Conservation (phyloP, 768 basidiomycete genomes). For the Suillus fuscotomentosus region DNA sequence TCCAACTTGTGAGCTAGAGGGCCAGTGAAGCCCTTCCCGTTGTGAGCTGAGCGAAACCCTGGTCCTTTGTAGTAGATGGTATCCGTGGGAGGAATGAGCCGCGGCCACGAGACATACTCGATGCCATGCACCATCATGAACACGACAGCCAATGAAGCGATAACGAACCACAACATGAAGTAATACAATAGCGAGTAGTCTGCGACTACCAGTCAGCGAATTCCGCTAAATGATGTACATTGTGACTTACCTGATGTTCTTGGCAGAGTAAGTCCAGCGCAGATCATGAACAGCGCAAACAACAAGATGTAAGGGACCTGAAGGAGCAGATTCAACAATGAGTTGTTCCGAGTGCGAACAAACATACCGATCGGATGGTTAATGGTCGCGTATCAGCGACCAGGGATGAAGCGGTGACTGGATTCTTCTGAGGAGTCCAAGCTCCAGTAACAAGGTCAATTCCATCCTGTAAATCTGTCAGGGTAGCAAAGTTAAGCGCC, state of each 20-base stretch:
- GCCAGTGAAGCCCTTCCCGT: constrained; percentile 70
- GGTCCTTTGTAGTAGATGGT: constrained; percentile 87
- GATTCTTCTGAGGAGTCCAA: constrained; percentile 83
- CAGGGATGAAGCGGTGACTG: constrained; percentile 66
- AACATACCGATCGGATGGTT: constrained; percentile 69
- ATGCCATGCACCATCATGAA: constrained; percentile 88
- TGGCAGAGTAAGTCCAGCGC: constrained; percentile 82
- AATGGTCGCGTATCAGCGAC: constrained; percentile 81
- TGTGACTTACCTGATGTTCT: constrained; percentile 73
- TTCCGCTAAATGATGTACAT: neutral
- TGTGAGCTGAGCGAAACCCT: constrained; percentile 73
- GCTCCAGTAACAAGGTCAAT: constrained; percentile 92
- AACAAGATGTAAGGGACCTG: constrained; percentile 84
- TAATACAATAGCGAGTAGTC: constrained; percentile 87
- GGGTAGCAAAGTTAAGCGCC: neutral
- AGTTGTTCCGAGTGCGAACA: constrained; percentile 26
- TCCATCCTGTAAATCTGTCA: constrained; percentile 64
- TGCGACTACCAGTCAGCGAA: constrained; percentile 29
- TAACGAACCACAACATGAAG: constrained; percentile 74
- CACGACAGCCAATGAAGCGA: constrained; percentile 57
- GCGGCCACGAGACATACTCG: constrained; percentile 95
- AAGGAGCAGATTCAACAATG: constrained; percentile 6
- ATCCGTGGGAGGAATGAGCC: constrained; percentile 74
- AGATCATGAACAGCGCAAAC: constrained; percentile 86
- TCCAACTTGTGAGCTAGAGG: constrained; percentile 32